These are phyloP conservation scores for Hemisphaericaspora nanyangensis DNA, from an alignment of 805 yeast species.

Conservation along the genomic window DNA sequence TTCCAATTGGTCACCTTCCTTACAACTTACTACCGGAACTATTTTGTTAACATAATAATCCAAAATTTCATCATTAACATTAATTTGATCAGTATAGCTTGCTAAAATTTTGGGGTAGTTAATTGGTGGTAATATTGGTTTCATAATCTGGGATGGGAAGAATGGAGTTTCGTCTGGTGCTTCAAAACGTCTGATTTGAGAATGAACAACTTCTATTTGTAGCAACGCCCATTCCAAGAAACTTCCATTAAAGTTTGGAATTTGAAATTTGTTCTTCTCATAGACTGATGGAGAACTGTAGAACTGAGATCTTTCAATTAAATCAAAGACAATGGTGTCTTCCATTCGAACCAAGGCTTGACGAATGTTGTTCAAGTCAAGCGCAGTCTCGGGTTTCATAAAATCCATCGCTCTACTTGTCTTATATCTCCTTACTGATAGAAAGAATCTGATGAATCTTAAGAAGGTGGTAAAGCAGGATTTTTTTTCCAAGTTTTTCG, in stretches of 20 bases:
- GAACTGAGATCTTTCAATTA: slow-evolving; percentile 92
- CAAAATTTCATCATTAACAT: slow-evolving; percentile 68
- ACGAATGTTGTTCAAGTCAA: slow-evolving; percentile 79
- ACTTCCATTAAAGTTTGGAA: slow-evolving; percentile 71
- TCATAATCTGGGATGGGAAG: slow-evolving; percentile 62
- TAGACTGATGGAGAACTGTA: slow-evolving; percentile 73
- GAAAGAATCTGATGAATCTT: too few species aligned
- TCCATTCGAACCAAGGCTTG: slow-evolving; percentile 88
- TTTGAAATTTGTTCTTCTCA: slow-evolving; percentile 47
- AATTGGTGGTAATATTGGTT: slow-evolving; percentile 77
- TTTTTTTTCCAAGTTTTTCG: too few species aligned
- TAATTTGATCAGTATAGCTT: slow-evolving; percentile 66
- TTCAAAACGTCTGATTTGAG: slow-evolving; percentile 84
- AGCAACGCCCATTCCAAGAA: slow-evolving; percentile 83
- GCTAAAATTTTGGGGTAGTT: slow-evolving; percentile 80
- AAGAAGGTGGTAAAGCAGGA: too few species aligned
- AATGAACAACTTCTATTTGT: slow-evolving; percentile 60
- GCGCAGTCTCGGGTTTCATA: slow-evolving; percentile 74
- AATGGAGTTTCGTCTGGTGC: slow-evolving; percentile 95
- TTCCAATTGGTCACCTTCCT: slow-evolving; percentile 70
- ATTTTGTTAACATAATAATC: slow-evolving; percentile 66
- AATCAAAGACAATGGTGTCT: slow-evolving; percentile 87
- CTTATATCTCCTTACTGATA: background rate
- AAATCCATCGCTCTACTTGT: slow-evolving; percentile 61
- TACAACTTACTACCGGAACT: slow-evolving; percentile 68